Conservation (phyloP, 2,329 filamentous ascomycete species). For the Verticillium albo-atrum region DNA sequence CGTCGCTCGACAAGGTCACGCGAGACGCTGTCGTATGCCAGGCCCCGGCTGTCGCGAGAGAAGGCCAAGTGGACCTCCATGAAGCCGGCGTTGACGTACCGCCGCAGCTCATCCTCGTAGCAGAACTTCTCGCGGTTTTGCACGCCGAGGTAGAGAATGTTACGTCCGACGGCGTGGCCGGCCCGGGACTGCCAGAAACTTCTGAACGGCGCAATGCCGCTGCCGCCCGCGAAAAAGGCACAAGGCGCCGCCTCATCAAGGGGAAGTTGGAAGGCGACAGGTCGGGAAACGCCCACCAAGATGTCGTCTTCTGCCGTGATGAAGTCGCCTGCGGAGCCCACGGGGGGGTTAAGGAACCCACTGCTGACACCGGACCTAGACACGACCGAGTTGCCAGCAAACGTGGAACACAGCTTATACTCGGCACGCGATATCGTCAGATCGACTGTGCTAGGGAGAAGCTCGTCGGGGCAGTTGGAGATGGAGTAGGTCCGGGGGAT, state of each 20-base stretch:
- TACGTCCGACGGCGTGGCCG: conserved; percentile 34
- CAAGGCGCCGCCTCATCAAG: conserved; percentile 44
- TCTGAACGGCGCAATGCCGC: conserved; percentile 48
- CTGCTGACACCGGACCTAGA: conserved; percentile 44
- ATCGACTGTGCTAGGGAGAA: conserved; percentile 46
- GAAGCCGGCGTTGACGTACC: conserved; percentile 38
- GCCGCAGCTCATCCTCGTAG: conserved; percentile 43
- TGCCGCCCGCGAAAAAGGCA: conserved; percentile 49
- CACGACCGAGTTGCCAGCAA: conserved; percentile 25
- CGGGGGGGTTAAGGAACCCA: conserved; percentile 48
- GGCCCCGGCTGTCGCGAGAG: conserved; percentile 42
- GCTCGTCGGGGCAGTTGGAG: conserved; percentile 43
- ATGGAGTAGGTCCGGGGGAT: conserved; percentile 50
- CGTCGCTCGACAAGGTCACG: conserved; percentile 43
- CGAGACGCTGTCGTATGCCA: conserved; percentile 34
- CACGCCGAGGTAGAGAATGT: conserved; percentile 46
- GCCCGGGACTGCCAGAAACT: conserved; percentile 48
- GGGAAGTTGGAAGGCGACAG: conserved; percentile 46
- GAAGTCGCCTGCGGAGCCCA: conserved; percentile 30
- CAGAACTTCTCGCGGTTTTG: conserved; percentile 48
- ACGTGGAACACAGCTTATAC: conserved; percentile 40
- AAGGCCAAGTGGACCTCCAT: conserved; percentile 51
- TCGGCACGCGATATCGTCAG: conserved; percentile 47
- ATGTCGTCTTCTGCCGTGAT: conserved; percentile 39
- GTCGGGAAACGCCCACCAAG: conserved; percentile 47